Base-by-base conservation (phyloP, 2,329 filamentous ascomycete genomes). In the Neofusicoccum parvum region DNA sequence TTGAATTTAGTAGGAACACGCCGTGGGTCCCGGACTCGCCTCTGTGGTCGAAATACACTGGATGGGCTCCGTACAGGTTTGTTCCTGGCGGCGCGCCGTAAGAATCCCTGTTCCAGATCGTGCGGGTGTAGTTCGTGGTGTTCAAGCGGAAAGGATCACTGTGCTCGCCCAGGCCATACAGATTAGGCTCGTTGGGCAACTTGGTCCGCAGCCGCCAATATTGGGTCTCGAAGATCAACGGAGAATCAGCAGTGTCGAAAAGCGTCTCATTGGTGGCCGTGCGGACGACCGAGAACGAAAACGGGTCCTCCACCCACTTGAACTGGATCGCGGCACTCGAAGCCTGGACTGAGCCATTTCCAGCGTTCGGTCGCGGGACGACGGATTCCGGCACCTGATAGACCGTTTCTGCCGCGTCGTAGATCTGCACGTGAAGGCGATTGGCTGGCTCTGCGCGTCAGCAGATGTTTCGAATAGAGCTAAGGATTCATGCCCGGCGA, bases 161-260 rank as follows among this genome's bases (percentile, higher is more conserved):
- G 74, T 92, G 90, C 77, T 94, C 91, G 41, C 92, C 92, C 1
- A 94, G 82, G 0, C 92, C 92, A 73, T 95, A 95, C 5, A 95
- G 79, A 70, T 90, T 87, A 0, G 91, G 90, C 62, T 87, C 81
- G 0, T 85, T 76, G 0, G 92, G 91, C 11, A 95, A 81, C 67
- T 82, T 85, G 1, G 91, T 94, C 49, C 90, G 85, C 66, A 94
- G 81, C 20, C 88, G 86, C 27, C 95, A 77, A 71, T 92, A 95
- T 75, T 95, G 91, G 11, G 87, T 87, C 78, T 95, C 89, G 70
- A 93, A 95, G 49, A 95, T 81, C 11, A 95, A 79, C 9, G 82
- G 81, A 3, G 86, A 85, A 0, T 84, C 88, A 0, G 87, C 87
- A 0, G 90, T 91, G 71, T 94, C 88, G 73, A 92, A 92, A 10